A percentile compares a stretch with the other conserved stretches of the same genome.
These are phyloP conservation scores for Xerocomellus intermedius DNA, from an alignment of 768 basidiomycete species.

Conservation along the genomic window DNA sequence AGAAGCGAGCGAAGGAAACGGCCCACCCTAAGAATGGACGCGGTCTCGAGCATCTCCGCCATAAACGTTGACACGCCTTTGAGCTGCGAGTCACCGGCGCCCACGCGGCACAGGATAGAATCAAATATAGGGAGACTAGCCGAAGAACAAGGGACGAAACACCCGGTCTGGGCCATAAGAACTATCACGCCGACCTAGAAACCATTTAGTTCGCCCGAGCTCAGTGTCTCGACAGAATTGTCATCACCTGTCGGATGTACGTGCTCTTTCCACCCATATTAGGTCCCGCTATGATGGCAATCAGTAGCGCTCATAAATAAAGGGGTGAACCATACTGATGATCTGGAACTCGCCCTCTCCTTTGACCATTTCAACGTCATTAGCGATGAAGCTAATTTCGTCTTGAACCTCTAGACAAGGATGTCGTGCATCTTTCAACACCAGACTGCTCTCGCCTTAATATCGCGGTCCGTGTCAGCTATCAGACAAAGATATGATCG, in stretches of 20 bases:
- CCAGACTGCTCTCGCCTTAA: slow-evolving; percentile 74
- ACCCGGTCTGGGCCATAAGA: slow-evolving; percentile 93
- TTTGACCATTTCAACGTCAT: slow-evolving; percentile 94
- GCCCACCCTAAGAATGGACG: slow-evolving; percentile 83
- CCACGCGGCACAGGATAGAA: slow-evolving; percentile 92
- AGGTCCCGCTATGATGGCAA: slow-evolving; percentile 66
- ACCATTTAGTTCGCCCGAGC: background rate
- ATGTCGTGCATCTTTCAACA: slow-evolving; percentile 86
- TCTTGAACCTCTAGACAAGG: slow-evolving; percentile 97
- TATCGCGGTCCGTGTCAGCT: background rate
- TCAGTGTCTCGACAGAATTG: background rate
- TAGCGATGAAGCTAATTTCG: slow-evolving; percentile 91
- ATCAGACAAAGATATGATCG: background rate
- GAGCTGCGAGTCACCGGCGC: slow-evolving; percentile 95
- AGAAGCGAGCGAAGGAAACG: background rate
- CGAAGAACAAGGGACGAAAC: slow-evolving; percentile 89
- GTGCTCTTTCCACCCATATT: slow-evolving; percentile 99
- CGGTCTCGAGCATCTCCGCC: slow-evolving; percentile 99
- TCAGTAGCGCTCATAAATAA: background rate
- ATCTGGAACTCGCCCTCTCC: slow-evolving; percentile 94
- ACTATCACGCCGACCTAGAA: slow-evolving; percentile 87
- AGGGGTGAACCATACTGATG: slow-evolving; percentile 60
- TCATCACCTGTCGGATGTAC: slow-evolving; percentile 82
- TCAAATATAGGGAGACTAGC: slow-evolving; percentile 92
- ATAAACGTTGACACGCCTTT: slow-evolving; percentile 99